Conservation (phyloP, 495 filamentous ascomycete genomes). For the Physcia stellaris region DNA sequence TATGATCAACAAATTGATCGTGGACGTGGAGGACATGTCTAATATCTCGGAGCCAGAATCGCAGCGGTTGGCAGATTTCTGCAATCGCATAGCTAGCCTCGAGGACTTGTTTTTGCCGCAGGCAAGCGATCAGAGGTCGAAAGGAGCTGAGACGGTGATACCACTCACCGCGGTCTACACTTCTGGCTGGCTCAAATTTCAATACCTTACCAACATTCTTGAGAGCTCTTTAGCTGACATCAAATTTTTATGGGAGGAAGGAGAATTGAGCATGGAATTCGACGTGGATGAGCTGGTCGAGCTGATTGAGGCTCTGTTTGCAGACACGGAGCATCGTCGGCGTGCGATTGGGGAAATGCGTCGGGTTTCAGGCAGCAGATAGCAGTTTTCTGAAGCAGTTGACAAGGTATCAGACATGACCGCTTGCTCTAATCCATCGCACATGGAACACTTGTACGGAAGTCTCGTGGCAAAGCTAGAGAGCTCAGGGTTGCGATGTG, state of each 20-base stretch:
- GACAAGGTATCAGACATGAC: too few species aligned
- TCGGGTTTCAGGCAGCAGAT: slow-evolving; percentile 1
- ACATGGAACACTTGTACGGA: too few species aligned
- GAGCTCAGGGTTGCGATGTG: too few species aligned
- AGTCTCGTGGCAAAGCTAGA: too few species aligned
- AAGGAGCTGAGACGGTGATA: slow-evolving; percentile 25
- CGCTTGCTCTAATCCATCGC: too few species aligned
- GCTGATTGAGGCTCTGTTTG: slow-evolving; percentile 77
- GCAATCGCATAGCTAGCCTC: slow-evolving; percentile 53
- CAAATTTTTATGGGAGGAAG: slow-evolving; percentile 74
- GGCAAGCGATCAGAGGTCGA: slow-evolving; percentile 5
- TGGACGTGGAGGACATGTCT: slow-evolving; percentile 72
- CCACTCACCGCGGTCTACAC: slow-evolving; percentile 70
- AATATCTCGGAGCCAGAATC: slow-evolving; percentile 84
- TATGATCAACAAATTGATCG: slow-evolving; percentile 63
- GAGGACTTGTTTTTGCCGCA: slow-evolving; percentile 64
- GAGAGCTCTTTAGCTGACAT: slow-evolving; percentile 86
- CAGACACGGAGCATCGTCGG: slow-evolving; percentile 66
- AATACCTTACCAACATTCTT: slow-evolving; percentile 76
- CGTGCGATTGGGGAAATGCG: slow-evolving; percentile 70
- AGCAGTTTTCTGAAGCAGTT: neutral
- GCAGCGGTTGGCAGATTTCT: slow-evolving; percentile 58
- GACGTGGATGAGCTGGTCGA: slow-evolving; percentile 74
- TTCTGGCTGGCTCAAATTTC: slow-evolving; percentile 73
- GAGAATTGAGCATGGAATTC: slow-evolving; percentile 73